Evolutionary conservation across 495 filamentous ascomycete species (phyloP).

Genomic region (Penicillium macrosclerotiorum): DNA sequence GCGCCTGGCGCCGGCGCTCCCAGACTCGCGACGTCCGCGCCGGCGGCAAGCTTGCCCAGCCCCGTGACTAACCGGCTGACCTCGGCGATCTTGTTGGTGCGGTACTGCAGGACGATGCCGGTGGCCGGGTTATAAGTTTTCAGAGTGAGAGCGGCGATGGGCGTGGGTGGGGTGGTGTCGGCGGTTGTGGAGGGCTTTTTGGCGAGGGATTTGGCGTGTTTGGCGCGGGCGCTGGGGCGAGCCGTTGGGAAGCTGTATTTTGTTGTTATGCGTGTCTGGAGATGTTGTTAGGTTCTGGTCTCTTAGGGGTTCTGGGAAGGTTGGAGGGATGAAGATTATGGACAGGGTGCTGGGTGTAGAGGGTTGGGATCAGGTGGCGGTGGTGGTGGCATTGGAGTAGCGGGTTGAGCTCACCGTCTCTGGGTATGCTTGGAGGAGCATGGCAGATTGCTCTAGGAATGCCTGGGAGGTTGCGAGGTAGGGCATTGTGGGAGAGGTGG

Average conservation of each 20-base stretch:
- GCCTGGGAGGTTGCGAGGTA: constrained; percentile 58
- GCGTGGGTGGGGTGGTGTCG: constrained; percentile 26
- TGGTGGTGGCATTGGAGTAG: not conserved
- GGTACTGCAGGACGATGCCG: constrained; percentile 84
- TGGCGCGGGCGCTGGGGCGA: constrained; percentile 28
- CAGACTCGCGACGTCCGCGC: constrained; percentile 60
- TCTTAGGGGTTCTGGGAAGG: not conserved
- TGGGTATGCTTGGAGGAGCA: constrained; percentile 62
- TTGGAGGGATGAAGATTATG: not conserved
- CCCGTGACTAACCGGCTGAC: constrained; percentile 76
- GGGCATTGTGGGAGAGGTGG: constrained; percentile 46
- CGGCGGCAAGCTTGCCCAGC: constrained; percentile 63
- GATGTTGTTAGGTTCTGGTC: constrained; percentile 2
- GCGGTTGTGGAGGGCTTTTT: constrained; percentile 17
- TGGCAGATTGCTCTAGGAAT: constrained; percentile 62
- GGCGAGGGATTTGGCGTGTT: constrained; percentile 22
- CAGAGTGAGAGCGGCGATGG: constrained; percentile 67
- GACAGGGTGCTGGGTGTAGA: not conserved
- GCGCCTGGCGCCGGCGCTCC: constrained; percentile 34
- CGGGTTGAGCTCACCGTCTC: constrained; percentile 50
- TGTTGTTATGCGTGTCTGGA: constrained; percentile 77
- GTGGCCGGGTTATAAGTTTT: constrained; percentile 87
- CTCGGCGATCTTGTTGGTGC: constrained; percentile 86
- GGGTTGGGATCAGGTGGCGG: not conserved
- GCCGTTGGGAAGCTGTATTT: constrained; percentile 69